A percentile compares a stretch with the other conserved stretches of the same genome.
These are phyloP conservation scores for Starmerella etchellsii DNA, from an alignment of 805 yeast species.

Conservation along the genomic window DNA sequence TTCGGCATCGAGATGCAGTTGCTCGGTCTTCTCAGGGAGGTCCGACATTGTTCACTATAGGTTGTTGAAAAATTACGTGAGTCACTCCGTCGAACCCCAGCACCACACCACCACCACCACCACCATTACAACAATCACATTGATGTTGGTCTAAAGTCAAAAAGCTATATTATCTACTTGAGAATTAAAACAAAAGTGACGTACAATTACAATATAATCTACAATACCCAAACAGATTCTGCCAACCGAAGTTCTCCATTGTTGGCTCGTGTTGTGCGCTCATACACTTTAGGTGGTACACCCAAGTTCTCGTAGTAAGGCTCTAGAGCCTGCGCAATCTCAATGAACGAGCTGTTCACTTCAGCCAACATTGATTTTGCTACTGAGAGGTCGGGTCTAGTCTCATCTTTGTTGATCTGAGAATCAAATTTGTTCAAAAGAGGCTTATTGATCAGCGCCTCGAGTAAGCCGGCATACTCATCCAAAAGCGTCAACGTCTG, in stretches of 20 bases:
- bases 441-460: conserved; percentile 23
- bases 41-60: conserved; percentile 9
- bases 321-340: conserved; percentile 22
- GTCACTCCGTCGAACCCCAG: neutral
- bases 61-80: neutral
- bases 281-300: conserved; percentile 6
- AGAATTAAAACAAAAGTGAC: neutral
- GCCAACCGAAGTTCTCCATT: neutral
- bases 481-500: conserved; percentile 19
- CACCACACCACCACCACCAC: neutral
- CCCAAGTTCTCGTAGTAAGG: conserved; percentile 24
- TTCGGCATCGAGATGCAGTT: conserved; percentile 43
- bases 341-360: conserved; percentile 21
- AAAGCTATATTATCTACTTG: neutral
- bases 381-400: conserved; percentile 14
- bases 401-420: conserved; percentile 11
- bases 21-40: conserved; percentile 15
- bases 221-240: conserved; percentile 5
- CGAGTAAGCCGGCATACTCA: conserved; percentile 10
- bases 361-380: conserved; percentile 13
- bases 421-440: conserved; percentile 27
- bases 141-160: neutral
- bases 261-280: conserved; percentile 1
- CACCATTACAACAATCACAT: neutral
- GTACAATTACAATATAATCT: too few species aligned